A percentile compares a stretch with the other conserved stretches of the same genome.
phyloP scores from a whole-genome alignment of 176 grass and related monocot species.

The Saccharum officinarum region DNA sequence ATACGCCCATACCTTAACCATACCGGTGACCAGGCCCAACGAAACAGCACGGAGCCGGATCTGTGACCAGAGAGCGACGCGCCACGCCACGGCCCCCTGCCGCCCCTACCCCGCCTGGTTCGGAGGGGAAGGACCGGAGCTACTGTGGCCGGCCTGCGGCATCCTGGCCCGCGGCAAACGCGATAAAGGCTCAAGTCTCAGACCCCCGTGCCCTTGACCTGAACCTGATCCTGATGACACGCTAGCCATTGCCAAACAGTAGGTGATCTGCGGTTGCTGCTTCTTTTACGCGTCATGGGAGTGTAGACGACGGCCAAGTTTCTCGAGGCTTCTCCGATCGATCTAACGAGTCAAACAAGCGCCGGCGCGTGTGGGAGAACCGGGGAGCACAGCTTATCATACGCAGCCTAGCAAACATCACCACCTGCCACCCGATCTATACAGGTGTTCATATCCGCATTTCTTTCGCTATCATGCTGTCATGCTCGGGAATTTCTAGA shows the following conservation, averaged over 20 bases:
- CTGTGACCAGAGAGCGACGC: no score
- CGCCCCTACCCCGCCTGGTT: no score
- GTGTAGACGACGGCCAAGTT: background rate
- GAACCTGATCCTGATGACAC: no score
- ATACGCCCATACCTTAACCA: no score
- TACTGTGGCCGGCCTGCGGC: background rate
- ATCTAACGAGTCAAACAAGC: background rate
- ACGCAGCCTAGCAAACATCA: background rate
- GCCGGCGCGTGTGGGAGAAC: background rate
- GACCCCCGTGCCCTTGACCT: no score
- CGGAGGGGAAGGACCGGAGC: background rate
- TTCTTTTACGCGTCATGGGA: no score
- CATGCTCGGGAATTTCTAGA: background rate
- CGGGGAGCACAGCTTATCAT: slow-evolving; percentile 22
- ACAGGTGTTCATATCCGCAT: background rate
- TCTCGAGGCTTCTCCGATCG: background rate
- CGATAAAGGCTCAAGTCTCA: no score
- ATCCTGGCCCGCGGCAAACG: no score
- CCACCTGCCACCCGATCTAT: background rate
- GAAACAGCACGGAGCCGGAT: no score
- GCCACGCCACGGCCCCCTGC: no score
- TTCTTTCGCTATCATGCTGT: background rate
- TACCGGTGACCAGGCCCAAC: no score
- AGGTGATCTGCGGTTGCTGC: background rate
- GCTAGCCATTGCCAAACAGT: no score